These are phyloP conservation scores for Saccharum hybrid DNA, from an alignment of 202 grass and related monocot species.

Conservation along the genomic window DNA sequence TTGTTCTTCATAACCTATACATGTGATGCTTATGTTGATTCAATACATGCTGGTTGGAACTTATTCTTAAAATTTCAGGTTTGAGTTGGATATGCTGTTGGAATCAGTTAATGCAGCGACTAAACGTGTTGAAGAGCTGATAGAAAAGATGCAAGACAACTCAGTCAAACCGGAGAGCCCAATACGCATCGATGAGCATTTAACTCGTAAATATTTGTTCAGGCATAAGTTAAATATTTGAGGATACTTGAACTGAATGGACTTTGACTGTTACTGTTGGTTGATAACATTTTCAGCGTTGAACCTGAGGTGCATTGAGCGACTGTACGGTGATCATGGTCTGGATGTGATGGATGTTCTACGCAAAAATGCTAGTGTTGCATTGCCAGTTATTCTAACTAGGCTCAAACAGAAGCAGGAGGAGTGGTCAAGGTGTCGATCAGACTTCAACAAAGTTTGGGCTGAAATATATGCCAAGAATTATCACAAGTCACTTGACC, in stretches of 20 bases:
- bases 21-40: constrained; percentile 35
- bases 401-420: constrained; percentile 95
- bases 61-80: constrained; percentile 53
- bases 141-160: constrained; percentile 89
- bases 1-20: constrained; percentile 9
- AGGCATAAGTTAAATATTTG: constrained; percentile 23
- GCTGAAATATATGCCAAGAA: constrained; percentile 97
- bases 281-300: constrained; percentile 59
- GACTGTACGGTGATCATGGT: constrained; percentile 94
- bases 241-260: constrained; percentile 24
- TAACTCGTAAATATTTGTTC: constrained; percentile 64
- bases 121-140: constrained; percentile 81
- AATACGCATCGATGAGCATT: constrained; percentile 78
- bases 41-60: constrained; percentile 13
- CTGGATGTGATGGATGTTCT: constrained; percentile 97
- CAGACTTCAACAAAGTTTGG: constrained; percentile 98
- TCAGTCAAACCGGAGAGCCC: constrained; percentile 74
- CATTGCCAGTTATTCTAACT: constrained; percentile 80
- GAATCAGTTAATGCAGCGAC: constrained; percentile 88
- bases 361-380: constrained; percentile 75
- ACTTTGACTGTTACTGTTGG: constrained; percentile 41
- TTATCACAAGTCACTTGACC: constrained; percentile 98
- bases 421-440: constrained; percentile 88
- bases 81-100: constrained; percentile 98
- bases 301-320: constrained; percentile 87